phyloP scores from a whole-genome alignment of 1,284 basidiomycete species.

The Cystobasidium pallidum region DNA sequence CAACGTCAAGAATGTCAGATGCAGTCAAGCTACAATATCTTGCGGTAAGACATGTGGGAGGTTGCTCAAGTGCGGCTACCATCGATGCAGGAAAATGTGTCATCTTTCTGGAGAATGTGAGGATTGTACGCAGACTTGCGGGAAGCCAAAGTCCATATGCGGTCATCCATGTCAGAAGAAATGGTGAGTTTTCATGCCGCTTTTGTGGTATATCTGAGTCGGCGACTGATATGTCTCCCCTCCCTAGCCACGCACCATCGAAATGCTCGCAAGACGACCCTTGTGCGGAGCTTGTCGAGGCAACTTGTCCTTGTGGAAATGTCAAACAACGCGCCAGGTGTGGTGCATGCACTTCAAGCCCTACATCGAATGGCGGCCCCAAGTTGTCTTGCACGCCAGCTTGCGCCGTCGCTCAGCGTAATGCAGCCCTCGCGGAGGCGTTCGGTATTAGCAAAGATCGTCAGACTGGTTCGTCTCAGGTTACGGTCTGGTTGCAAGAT shows the following conservation, averaged over 20 bases:
- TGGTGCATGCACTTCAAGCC: constrained; percentile 63
- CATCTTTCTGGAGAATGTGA: constrained; percentile 75
- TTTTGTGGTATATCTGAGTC: constrained; percentile 51
- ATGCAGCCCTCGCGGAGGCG: constrained; percentile 81
- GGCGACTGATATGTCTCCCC: constrained; percentile 61
- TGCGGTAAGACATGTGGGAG: constrained; percentile 80
- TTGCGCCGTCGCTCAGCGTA: constrained; percentile 78
- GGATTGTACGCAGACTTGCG: constrained; percentile 71
- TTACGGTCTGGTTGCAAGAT: constrained; percentile 37
- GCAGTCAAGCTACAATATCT: constrained; percentile 78
- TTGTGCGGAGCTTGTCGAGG: constrained; percentile 63
- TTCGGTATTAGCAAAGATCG: constrained; percentile 68
- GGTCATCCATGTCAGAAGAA: constrained; percentile 52
- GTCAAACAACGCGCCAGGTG: constrained; percentile 72
- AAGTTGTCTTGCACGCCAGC: constrained; percentile 70
- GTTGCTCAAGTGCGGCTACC: constrained; percentile 77
- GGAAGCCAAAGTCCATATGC: constrained; percentile 81
- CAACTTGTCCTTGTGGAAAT: constrained; percentile 76
- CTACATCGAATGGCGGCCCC: constrained; percentile 58
- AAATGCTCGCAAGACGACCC: constrained; percentile 76
- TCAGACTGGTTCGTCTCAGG: constrained; percentile 13
- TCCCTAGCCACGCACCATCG: constrained; percentile 80
- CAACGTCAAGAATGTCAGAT: constrained; percentile 66
- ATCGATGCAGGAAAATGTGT: constrained; percentile 76
- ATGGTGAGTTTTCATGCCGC: constrained; percentile 11